Evolutionary conservation across 768 basidiomycete genomes (phyloP).

Genomic region (Collybia mongolica): DNA sequence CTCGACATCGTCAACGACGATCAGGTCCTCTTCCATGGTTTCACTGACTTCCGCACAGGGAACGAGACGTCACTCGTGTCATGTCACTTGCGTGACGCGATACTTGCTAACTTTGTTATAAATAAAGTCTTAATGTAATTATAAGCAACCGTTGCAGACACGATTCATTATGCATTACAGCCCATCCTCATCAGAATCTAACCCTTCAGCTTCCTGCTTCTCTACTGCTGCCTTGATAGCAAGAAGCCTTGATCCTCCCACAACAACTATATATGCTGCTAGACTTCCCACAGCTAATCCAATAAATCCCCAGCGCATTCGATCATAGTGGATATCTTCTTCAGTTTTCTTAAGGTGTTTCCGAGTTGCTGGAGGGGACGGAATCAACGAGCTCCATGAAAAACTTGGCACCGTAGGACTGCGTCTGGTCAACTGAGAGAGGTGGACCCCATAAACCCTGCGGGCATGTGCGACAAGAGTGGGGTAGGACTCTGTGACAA

Average conservation of each 20-base stretch:
- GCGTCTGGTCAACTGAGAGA: slow-evolving; percentile 14
- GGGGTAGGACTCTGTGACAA: slow-evolving; percentile 57
- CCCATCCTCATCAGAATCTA: background rate
- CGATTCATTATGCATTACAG: slow-evolving; percentile 5
- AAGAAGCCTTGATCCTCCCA: slow-evolving; percentile 13
- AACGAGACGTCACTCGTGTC: background rate
- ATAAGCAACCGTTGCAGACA: background rate
- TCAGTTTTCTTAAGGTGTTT: slow-evolving; percentile 23
- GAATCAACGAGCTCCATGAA: slow-evolving; percentile 39
- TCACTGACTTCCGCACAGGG: background rate
- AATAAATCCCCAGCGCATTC: slow-evolving; percentile 55
- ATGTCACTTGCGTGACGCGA: too few species aligned
- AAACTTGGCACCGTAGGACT: slow-evolving; percentile 13
- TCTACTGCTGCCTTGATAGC: background rate
- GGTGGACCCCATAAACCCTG: slow-evolving; percentile 35
- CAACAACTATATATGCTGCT: slow-evolving; percentile 33
- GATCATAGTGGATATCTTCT: slow-evolving; percentile 46
- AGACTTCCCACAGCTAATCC: slow-evolving; percentile 43
- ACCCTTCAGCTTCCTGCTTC: slow-evolving; percentile 8
- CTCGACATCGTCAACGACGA: slow-evolving; percentile 61
- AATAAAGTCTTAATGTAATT: background rate
- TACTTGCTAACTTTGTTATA: background rate
- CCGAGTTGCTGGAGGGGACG: slow-evolving; percentile 20
- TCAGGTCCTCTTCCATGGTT: slow-evolving; percentile 58
- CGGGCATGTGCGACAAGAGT: slow-evolving; percentile 57